phyloP scores from a whole-genome alignment of 2,329 filamentous ascomycete genomes.

The Seiridium unicorne region DNA sequence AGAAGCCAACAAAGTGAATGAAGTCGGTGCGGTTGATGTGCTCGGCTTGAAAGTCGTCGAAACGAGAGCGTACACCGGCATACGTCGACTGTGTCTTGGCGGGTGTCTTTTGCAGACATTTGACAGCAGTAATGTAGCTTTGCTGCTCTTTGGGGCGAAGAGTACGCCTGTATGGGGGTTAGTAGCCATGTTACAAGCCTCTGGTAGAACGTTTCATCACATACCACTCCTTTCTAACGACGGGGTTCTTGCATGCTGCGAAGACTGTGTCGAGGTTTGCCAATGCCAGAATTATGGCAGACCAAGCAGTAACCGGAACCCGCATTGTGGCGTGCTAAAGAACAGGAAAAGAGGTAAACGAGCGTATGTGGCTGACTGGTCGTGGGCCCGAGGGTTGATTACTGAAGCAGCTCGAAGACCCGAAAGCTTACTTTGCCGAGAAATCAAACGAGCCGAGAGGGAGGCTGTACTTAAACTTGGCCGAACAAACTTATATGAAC shows the following conservation, averaged over 20 bases:
- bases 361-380: not conserved
- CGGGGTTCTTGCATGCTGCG: slow-evolving; percentile 4
- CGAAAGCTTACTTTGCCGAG: not conserved
- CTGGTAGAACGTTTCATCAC: not conserved
- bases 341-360: not conserved
- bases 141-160: slow-evolving; percentile 21
- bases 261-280: not conserved
- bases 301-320: not conserved
- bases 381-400: not conserved
- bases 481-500: not conserved
- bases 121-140: slow-evolving; percentile 36
- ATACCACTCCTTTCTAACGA: slow-evolving; percentile 3
- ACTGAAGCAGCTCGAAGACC: no score
- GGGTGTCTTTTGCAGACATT: slow-evolving; percentile 34
- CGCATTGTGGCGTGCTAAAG: not conserved
- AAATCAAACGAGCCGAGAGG: not conserved
- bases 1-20: slow-evolving; percentile 29
- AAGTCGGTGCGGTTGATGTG: slow-evolving; percentile 36
- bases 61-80: slow-evolving; percentile 36
- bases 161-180: slow-evolving; percentile 3
- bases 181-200: no score
- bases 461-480: not conserved
- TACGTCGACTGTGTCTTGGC: slow-evolving; percentile 23
- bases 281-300: slow-evolving; percentile 2
- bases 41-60: slow-evolving; percentile 41